These are phyloP conservation scores for Ensete ventricosum DNA, from an alignment of 176 grass and related monocot species.

Conservation along the genomic window DNA sequence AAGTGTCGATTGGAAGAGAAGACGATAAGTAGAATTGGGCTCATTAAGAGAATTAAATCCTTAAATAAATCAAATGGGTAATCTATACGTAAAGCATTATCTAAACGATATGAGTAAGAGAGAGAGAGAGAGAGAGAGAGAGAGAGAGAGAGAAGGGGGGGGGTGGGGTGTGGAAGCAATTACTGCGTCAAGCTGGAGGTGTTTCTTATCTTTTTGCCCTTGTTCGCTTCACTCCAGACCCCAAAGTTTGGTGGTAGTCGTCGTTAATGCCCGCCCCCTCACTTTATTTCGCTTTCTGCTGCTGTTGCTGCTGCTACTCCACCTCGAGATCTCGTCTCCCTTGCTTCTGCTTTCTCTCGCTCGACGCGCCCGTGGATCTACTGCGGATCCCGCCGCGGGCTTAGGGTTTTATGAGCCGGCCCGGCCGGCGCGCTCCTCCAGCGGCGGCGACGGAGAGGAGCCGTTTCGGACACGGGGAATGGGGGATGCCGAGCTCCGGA, in stretches of 20 bases:
- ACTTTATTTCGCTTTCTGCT: background rate
- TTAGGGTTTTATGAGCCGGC: constrained; percentile 1
- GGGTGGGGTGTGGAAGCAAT: too few relatives aligned
- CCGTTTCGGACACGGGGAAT: background rate
- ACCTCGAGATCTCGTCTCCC: background rate
- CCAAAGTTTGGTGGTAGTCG: constrained; percentile 16
- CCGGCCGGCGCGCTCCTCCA: background rate
- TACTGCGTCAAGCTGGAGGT: background rate
- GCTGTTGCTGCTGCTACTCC: background rate
- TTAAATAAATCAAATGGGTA: too few relatives aligned
- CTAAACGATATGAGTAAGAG: background rate
- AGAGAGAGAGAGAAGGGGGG: background rate
- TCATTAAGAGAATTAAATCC: background rate
- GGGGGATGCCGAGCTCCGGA: background rate
- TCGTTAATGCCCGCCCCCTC: constrained; percentile 4
- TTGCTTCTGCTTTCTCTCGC: background rate
- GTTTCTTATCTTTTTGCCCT: background rate
- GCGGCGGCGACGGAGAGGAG: background rate
- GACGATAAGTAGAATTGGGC: background rate
- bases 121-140: background rate
- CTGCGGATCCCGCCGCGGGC: background rate
- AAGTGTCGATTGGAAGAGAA: too few relatives aligned
- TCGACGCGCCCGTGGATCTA: constrained; percentile 3
- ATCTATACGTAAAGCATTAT: background rate
- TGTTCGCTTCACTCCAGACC: constrained; percentile 2